Evolutionary conservation across 2,329 filamentous ascomycete genomes (phyloP), one percentile per base, ranked within the genome.

Genomic region (Penicillium sp.): DNA sequence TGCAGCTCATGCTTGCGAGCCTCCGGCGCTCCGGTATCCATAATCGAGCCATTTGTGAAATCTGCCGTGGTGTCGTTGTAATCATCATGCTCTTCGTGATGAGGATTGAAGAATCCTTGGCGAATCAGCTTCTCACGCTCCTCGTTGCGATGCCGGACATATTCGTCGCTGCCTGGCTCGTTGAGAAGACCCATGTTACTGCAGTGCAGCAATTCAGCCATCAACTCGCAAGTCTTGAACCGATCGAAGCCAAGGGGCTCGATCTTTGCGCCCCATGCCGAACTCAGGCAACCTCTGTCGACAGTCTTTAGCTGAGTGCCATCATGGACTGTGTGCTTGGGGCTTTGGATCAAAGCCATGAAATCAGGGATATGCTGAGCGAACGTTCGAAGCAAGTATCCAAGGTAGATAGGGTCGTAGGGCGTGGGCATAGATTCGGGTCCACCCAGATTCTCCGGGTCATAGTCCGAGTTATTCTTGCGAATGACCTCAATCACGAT

Each of bases 391-490:
- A 98, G 78, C 6, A 98, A 77, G 1, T 86, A 93, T 18, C 93
- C 93, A 0, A 98, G 80, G 63, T 97, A 98, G 59, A 98, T 98
- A 3, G 93, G 93, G 62, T 98, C 93, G 42, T 86, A 84, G 55
- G 82, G 86, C 1, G 89, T 91, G 0, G 91, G 91, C 44, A 84
- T 76, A 2, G 86, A 81, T 55, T 87, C 87, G 23, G 87, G 82
- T 49, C 89, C 88, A 40, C 86, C 82, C 51, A 90, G 84, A 58
- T 90, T 87, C 58, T 97, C 93, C 0, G 93, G 85, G 59, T 98
- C 93, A 66, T 98, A 98, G 69, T 98, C 93, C 0, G 93, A 97
- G 67, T 98, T 98, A 71, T 98, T 98, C 74, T 98, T 98, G 50
- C 93, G 82, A 65, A 98, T 98, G 37, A 98, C 93, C 70, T 98